Evolutionary conservation across 352 stramenopile genomes (phyloP).

Genomic region (Globisporangium takayamanum): DNA sequence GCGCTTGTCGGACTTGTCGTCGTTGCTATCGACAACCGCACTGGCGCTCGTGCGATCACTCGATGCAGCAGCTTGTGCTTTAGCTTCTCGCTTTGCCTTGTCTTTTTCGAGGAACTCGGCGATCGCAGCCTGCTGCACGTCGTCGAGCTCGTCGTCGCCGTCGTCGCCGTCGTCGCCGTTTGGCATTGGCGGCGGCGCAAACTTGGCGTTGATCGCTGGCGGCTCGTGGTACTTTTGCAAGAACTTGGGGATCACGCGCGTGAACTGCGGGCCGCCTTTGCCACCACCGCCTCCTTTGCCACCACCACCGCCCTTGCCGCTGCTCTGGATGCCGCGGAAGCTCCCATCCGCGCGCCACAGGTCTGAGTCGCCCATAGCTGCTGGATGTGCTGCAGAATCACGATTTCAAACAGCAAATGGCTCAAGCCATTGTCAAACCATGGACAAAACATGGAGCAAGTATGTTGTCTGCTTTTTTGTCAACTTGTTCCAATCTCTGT

Average conservation of each 20-base stretch:
- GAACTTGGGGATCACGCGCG: constrained; percentile 79
- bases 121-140: constrained; percentile 75
- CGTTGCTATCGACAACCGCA: constrained; percentile 8
- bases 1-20: constrained; percentile 6
- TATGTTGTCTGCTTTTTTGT: too few species aligned
- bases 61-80: constrained; percentile 10
- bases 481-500: too few species aligned
- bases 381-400: background rate
- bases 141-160: constrained; percentile 62
- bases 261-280: constrained; percentile 50
- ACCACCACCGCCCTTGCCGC: constrained; percentile 23
- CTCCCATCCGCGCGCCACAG: constrained; percentile 66
- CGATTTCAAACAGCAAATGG: background rate
- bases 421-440: too few species aligned
- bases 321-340: constrained; percentile 42
- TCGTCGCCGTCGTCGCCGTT: constrained; percentile 47
- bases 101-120: constrained; percentile 60
- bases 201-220: constrained; percentile 65
- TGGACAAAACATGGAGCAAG: too few species aligned
- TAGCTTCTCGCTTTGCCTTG: constrained; percentile 28
- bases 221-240: constrained; percentile 68
- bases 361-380: constrained; percentile 62
- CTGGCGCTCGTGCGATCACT: constrained; percentile 3
- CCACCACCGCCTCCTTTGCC: constrained; percentile 26
- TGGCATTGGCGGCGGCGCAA: constrained; percentile 33